Evolutionary conservation across 768 basidiomycete species (phyloP).

Genomic region (Mycena leptocephala): DNA sequence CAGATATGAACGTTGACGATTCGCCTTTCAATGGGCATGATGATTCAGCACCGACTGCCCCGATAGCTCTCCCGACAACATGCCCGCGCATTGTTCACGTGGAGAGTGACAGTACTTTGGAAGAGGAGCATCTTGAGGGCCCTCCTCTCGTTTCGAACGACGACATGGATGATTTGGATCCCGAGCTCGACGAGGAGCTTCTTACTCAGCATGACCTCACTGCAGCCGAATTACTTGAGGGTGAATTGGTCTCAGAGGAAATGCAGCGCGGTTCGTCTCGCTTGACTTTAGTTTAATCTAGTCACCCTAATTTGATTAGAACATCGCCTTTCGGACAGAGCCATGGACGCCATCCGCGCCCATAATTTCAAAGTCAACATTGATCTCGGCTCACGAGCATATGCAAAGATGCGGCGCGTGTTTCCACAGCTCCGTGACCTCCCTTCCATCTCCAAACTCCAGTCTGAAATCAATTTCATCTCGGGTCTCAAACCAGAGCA

Average conservation of each 20-base stretch:
- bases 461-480: constrained; percentile 38
- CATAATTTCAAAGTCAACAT: constrained; percentile 19
- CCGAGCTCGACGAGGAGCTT: not conserved
- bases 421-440: constrained; percentile 44
- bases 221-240: not conserved
- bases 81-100: too few species aligned
- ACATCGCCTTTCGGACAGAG: too few species aligned
- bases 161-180: not conserved
- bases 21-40: too few species aligned
- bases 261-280: not conserved
- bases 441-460: constrained; percentile 29
- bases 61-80: too few species aligned
- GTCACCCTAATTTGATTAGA: too few species aligned
- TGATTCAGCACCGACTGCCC: too few species aligned
- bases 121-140: not conserved
- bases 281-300: too few species aligned
- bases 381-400: constrained; percentile 11
- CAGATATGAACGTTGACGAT: too few species aligned
- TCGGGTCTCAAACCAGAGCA: constrained; percentile 43
- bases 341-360: not conserved
- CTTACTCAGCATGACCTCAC: not conserved
- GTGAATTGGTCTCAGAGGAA: not conserved
- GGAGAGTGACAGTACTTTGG: not conserved
- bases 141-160: not conserved
- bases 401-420: not conserved